Evolutionary conservation across 768 basidiomycete species (phyloP), one percentile per base, ranked within the genome.

Genomic region (Sarcodon sp.): DNA sequence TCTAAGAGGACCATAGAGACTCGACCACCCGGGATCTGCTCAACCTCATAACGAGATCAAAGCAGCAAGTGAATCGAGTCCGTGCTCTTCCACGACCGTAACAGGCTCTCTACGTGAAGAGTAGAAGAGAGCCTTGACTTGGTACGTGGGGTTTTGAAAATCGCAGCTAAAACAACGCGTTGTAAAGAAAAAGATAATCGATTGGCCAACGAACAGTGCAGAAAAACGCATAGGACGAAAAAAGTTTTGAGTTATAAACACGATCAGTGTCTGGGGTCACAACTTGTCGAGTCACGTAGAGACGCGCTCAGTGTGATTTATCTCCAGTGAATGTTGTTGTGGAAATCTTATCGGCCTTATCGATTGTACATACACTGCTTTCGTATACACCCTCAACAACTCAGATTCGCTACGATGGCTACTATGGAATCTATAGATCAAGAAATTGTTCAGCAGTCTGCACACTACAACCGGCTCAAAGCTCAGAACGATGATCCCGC

Each of bases 391-490:
- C 18, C 32, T 43, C 44, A 43, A 53, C 43, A 51, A 46, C 53
- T 45, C 53, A 57, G 53, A 27, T 27, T 27, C 21, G 4, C 21
- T 7, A 41, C 15, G 45, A 75, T 75, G 73, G 54, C 68, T 39
- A 65, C 64, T 33, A 50, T 63, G 13, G 67, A 70, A 32, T 56
- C 72, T 3, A 67, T 85, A 43, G 68, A 72, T 48, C 62, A 69
- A 39, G 73, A 81, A 55, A 76, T 87, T 55, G 64, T 68, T 4
- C 59, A 69, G 35, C 79, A 81, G 54, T 78, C 69, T 7, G 60
- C 69, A 4, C 62, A 73, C n/a, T 69, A 85, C 57, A 80, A 79
- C 58, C 70, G 79, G 48, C 73, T 88, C 16, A 68, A 77, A 45
- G 63, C 72, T 39, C 70, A 75, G 55, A 75, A 73, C 43, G 72